Evolutionary conservation across 148 eudicot genomes (phyloP).

Genomic region (Oxyria digyna): DNA sequence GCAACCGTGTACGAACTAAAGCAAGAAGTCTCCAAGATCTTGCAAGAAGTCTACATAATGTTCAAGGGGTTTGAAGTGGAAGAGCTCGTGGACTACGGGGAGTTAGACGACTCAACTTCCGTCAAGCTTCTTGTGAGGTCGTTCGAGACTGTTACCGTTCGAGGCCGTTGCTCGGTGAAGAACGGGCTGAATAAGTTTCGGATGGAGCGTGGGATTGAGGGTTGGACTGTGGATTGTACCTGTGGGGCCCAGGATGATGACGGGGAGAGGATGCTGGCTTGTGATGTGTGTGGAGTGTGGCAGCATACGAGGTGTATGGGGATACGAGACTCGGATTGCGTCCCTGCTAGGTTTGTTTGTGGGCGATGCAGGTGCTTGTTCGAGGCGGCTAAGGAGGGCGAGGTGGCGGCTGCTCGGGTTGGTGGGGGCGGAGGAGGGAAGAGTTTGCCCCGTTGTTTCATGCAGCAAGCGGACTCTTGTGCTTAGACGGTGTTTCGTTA

Average conservation of each 20-base stretch:
- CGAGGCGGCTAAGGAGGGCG: slow-evolving; percentile 6
- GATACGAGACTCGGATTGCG: slow-evolving; percentile 43
- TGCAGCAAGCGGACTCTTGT: slow-evolving; percentile 9
- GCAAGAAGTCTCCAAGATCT: slow-evolving; percentile 55
- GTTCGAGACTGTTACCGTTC: slow-evolving; percentile 24
- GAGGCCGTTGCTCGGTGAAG: slow-evolving; percentile 51
- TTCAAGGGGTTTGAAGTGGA: slow-evolving; percentile 60
- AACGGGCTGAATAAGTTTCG: slow-evolving; percentile 37
- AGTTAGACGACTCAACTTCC: slow-evolving; percentile 66
- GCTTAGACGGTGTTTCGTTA: neutral
- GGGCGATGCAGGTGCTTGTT: slow-evolving; percentile 20
- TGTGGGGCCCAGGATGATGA: slow-evolving; percentile 93
- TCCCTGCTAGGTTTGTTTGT: slow-evolving; percentile 61
- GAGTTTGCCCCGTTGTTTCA: slow-evolving; percentile 20
- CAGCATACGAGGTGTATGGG: slow-evolving; percentile 86
- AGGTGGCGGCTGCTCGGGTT: neutral
- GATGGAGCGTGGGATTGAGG: slow-evolving; percentile 75
- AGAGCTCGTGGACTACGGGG: slow-evolving; percentile 66
- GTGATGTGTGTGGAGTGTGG: slow-evolving; percentile 81
- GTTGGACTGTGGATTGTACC: slow-evolving; percentile 81
- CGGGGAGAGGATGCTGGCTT: slow-evolving; percentile 91
- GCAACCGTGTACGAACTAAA: slow-evolving; percentile 75
- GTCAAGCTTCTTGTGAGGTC: slow-evolving; percentile 56
- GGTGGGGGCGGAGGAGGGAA: slow-evolving; percentile 12
- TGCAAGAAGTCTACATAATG: slow-evolving; percentile 70